Conservation (phyloP, 2,329 filamentous ascomycete species). For the Orbilia brochopaga region DNA sequence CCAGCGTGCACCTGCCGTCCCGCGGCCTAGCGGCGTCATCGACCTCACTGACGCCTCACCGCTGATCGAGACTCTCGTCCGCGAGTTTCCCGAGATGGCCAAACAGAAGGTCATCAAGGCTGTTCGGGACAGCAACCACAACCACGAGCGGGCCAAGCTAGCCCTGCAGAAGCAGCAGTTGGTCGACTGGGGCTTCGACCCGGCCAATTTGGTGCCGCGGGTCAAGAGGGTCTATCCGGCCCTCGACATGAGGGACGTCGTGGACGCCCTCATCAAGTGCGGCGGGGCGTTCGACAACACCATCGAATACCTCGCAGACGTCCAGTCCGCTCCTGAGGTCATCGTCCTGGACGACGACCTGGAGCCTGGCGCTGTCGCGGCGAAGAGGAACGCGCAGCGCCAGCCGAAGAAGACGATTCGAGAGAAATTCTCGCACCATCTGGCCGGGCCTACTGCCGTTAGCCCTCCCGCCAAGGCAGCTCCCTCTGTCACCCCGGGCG, state of each 20-base stretch:
- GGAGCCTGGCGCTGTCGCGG: slow-evolving; percentile 51
- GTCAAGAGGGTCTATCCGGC: slow-evolving; percentile 30
- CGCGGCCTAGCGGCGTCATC: slow-evolving; percentile 28
- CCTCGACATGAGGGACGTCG: slow-evolving; percentile 23
- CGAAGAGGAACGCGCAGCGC: slow-evolving; percentile 30
- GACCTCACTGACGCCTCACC: slow-evolving; percentile 31
- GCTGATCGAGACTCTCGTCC: slow-evolving; percentile 20
- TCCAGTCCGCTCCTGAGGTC: slow-evolving; percentile 51
- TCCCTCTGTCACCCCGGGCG: slow-evolving; percentile 17
- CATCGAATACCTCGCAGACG: slow-evolving; percentile 54
- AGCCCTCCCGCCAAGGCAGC: slow-evolving; percentile 32
- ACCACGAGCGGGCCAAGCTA: slow-evolving; percentile 33
- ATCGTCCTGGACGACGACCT: slow-evolving; percentile 54
- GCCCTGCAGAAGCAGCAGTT: slow-evolving; percentile 37
- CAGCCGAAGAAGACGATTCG: slow-evolving; percentile 43
- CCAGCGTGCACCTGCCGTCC: slow-evolving; percentile 19
- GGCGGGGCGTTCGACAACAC: slow-evolving; percentile 53
- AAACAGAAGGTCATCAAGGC: slow-evolving; percentile 39
- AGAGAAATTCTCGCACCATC: slow-evolving; percentile 47
- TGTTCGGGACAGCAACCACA: slow-evolving; percentile 41
- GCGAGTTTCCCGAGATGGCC: slow-evolving; percentile 28
- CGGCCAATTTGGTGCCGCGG: slow-evolving; percentile 24
- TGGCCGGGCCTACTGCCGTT: slow-evolving; percentile 19
- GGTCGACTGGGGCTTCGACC: slow-evolving; percentile 24
- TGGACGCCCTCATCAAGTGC: slow-evolving; percentile 50